A percentile compares a stretch with the other conserved stretches of the same genome.
Evolutionary conservation across 2,329 filamentous ascomycete genomes (phyloP).

Genomic region (Cylindrodendrum hubeiense): DNA sequence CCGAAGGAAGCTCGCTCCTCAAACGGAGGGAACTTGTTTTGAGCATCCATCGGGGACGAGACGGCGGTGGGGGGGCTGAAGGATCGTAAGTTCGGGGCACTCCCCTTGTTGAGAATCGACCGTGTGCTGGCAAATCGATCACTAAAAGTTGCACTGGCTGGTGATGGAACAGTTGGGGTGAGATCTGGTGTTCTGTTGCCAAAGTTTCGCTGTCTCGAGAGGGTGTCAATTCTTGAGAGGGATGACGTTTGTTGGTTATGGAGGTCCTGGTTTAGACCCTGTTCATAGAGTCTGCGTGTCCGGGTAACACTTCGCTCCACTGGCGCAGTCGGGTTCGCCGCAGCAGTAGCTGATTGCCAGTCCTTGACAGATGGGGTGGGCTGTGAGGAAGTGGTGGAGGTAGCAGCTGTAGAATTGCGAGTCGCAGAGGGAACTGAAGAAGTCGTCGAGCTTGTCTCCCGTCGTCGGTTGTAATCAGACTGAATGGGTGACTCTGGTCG

Average conservation of each 20-base stretch:
- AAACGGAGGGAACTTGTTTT: constrained; percentile 50
- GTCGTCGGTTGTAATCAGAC: constrained; percentile 77
- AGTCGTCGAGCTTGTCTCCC: constrained; percentile 88
- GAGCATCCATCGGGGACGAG: constrained; percentile 55
- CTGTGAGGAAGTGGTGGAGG: constrained; percentile 83
- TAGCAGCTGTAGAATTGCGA: constrained; percentile 87
- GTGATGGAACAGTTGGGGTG: constrained; percentile 59
- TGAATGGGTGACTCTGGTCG: constrained; percentile 61
- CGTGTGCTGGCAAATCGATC: constrained; percentile 62
- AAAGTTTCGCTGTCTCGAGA: constrained; percentile 72
- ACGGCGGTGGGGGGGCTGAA: constrained; percentile 61
- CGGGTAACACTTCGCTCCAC: constrained; percentile 77
- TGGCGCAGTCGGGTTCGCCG: constrained; percentile 54
- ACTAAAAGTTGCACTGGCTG: constrained; percentile 56
- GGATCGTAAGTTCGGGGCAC: constrained; percentile 76
- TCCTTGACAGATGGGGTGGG: constrained; percentile 65
- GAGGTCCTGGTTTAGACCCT: constrained; percentile 81
- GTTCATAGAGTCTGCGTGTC: constrained; percentile 83
- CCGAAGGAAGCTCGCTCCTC: constrained; percentile 50
- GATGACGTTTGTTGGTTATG: constrained; percentile 85
- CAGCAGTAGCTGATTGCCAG: constrained; percentile 55
- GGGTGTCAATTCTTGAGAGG: constrained; percentile 82
- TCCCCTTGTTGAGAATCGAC: constrained; percentile 66
- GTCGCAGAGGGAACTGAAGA: constrained; percentile 76
- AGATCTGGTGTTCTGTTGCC: constrained; percentile 65